Percentiles rank a stretch among this genome's conserved stretches.
Evolutionary conservation across 768 basidiomycete species (phyloP).

Genomic region (Clitopilus passeckerianus): DNA sequence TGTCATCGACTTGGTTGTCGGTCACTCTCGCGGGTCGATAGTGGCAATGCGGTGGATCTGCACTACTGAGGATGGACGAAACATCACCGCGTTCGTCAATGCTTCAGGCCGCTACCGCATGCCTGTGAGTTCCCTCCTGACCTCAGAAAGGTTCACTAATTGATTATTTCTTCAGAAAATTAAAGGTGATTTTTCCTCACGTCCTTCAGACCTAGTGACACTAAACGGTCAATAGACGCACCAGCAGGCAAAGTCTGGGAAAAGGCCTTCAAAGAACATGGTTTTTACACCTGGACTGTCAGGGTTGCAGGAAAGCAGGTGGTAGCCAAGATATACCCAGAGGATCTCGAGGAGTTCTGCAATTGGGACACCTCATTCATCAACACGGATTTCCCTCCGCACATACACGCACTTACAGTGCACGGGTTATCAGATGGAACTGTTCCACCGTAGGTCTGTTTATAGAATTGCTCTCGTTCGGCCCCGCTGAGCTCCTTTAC

Average conservation of each 20-base stretch:
- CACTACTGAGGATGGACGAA: constrained; percentile 51
- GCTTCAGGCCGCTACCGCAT: constrained; percentile 77
- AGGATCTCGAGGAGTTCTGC: constrained; percentile 58
- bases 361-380: constrained; percentile 64
- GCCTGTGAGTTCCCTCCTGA: constrained; percentile 42
- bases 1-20: constrained; percentile 62
- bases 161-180: constrained; percentile 29
- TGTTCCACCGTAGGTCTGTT: constrained; percentile 59
- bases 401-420: constrained; percentile 65
- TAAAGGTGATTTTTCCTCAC: constrained; percentile 27
- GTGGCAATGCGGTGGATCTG: constrained; percentile 66
- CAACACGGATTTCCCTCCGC: constrained; percentile 60
- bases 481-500: constrained; percentile 2
- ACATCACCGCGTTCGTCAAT: constrained; percentile 63
- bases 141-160: constrained; percentile 1
- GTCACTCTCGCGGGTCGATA: constrained; percentile 77
- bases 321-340: constrained; percentile 46
- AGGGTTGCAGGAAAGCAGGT: constrained; percentile 62
- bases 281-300: constrained; percentile 58
- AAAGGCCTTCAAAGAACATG: constrained; percentile 47
- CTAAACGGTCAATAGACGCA: constrained; percentile 20
- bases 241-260: constrained; percentile 33
- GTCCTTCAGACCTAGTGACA: constrained; percentile 3
- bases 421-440: constrained; percentile 70
- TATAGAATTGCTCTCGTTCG: not conserved